A percentile compares a stretch with the other conserved stretches of the same genome.
These are phyloP conservation scores for Staphylotrichum longicolle DNA, from an alignment of 495 filamentous ascomycete genomes.

Conservation along the genomic window DNA sequence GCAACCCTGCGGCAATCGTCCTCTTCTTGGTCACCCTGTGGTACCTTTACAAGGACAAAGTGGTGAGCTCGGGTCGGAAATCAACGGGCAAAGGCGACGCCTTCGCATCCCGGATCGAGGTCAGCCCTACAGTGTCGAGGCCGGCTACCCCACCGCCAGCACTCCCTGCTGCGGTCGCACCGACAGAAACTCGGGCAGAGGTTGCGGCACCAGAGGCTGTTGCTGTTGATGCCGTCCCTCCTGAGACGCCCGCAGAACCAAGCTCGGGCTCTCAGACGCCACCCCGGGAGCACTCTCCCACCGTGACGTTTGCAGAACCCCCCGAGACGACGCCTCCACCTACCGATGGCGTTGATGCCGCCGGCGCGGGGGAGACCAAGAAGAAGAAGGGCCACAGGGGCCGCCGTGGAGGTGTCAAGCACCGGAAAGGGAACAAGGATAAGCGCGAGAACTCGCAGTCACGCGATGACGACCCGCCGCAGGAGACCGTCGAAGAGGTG, in stretches of 20 bases:
- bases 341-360: slow-evolving; percentile 41
- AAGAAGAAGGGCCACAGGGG: slow-evolving; percentile 85
- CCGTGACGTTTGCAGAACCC: slow-evolving; percentile 20
- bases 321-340: slow-evolving; percentile 20
- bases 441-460: slow-evolving; percentile 42
- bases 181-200: background rate
- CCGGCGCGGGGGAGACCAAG: slow-evolving; percentile 39
- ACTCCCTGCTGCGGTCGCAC: background rate
- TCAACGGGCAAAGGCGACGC: slow-evolving; percentile 1
- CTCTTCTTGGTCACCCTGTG: slow-evolving; percentile 36
- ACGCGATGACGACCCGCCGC: slow-evolving; percentile 38
- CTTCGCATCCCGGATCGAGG: slow-evolving; percentile 8
- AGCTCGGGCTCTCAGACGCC: background rate
- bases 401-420: slow-evolving; percentile 72
- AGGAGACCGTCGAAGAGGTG: slow-evolving; percentile 45
- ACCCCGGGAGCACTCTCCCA: background rate
- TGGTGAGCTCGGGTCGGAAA: slow-evolving; percentile 23
- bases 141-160: background rate
- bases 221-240: background rate
- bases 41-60: slow-evolving; percentile 37
- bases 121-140: slow-evolving; percentile 7
- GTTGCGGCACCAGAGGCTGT: background rate
- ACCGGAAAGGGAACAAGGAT: slow-evolving; percentile 57
- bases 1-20: slow-evolving; percentile 47
- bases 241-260: slow-evolving; percentile 3